A percentile compares a stretch with the other conserved stretches of the same genome.
Conservation (phyloP, 2,329 filamentous ascomycete species). For the Hymenotorrendiella dingleyae region DNA sequence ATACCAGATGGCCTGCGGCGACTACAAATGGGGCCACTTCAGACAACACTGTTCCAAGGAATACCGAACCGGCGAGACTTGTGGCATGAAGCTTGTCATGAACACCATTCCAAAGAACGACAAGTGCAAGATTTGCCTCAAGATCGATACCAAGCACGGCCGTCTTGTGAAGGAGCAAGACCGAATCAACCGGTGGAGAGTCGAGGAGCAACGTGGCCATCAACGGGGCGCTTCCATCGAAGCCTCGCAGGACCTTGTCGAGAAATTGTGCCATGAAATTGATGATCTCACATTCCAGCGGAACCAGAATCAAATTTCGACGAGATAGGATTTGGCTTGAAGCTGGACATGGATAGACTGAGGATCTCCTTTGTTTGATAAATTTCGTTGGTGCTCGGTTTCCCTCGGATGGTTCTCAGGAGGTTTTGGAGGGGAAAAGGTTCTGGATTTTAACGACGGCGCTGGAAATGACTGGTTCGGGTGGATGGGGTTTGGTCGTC, state of each 20-base stretch:
- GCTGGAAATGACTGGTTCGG: slow-evolving; percentile 20
- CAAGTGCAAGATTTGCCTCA: slow-evolving; percentile 80
- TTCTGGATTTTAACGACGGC: slow-evolving; percentile 6
- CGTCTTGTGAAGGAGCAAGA: slow-evolving; percentile 67
- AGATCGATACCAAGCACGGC: slow-evolving; percentile 79
- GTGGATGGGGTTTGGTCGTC: slow-evolving; percentile 11
- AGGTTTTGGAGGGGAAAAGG: slow-evolving; percentile 4
- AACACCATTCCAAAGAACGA: slow-evolving; percentile 53
- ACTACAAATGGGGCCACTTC: slow-evolving; percentile 94
- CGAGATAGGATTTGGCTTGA: slow-evolving; percentile 4
- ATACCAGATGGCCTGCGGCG: slow-evolving; percentile 76
- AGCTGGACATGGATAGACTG: neutral
- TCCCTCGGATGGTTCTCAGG: slow-evolving; percentile 3
- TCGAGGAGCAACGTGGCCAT: slow-evolving; percentile 41
- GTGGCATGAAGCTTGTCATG: slow-evolving; percentile 86
- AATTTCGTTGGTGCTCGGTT: slow-evolving; percentile 11
- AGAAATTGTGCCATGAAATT: slow-evolving; percentile 57
- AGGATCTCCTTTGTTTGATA: slow-evolving; percentile 7
- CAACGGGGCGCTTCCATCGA: slow-evolving; percentile 63
- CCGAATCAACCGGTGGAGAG: slow-evolving; percentile 71
- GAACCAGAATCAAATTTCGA: slow-evolving; percentile 3
- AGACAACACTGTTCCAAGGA: slow-evolving; percentile 89
- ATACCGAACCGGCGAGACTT: slow-evolving; percentile 93
- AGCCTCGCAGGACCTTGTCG: slow-evolving; percentile 64
- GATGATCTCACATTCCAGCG: slow-evolving; percentile 34